Base-by-base conservation (phyloP, 2,329 filamentous ascomycete genomes). In the Penicillium hordei region DNA sequence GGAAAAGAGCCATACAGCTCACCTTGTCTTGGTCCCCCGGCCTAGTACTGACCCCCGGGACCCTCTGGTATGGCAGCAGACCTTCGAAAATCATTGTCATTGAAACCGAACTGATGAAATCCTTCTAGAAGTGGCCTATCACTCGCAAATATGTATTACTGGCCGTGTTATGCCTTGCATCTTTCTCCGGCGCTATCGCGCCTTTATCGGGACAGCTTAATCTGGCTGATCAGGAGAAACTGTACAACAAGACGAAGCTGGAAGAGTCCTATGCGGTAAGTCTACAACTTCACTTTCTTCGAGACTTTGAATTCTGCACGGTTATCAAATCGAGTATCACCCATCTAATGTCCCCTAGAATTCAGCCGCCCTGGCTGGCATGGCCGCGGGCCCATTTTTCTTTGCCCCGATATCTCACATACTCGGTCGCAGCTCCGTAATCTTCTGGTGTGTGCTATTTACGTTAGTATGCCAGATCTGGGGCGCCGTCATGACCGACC, bases 391-490 rank as follows among this genome's bases (percentile, higher is more conserved):
- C 2, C 72, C 72, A 2, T 75, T 76, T 55, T 70, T 78, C 56
- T 72, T 74, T 48, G 72, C 72, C 12, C 76, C 76, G 0, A 60
- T 78, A 5, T 70, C 73, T 1, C 66, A 70, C 50, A 64, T 68
- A 6, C 62, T 77, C 17, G 76, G 76, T 27, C 72, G 75, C 36
- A 72, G 71, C 51, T 71, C 74, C 2, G 65, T 74, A 27, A 75
- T 77, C 19, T 73, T 78, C 62, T 78, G 73, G 72, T 72, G 70
- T 40, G 49, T 77, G 9, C 58, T 77, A 12, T 70, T 63, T n/a
- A 68, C 68, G 15, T 61, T 77, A 5, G 63, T 66, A 23, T 70
- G 70, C 39, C 71, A 76, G 54, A 64, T 77, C 33, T 78, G 76
- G 76, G 71, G 67, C 0, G 72, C 74, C 2, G 55, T 70, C 12